Evolutionary conservation across 495 filamentous ascomycete species (phyloP), one percentile per base, ranked within the genome.

Genomic region (Peziza echinospora): DNA sequence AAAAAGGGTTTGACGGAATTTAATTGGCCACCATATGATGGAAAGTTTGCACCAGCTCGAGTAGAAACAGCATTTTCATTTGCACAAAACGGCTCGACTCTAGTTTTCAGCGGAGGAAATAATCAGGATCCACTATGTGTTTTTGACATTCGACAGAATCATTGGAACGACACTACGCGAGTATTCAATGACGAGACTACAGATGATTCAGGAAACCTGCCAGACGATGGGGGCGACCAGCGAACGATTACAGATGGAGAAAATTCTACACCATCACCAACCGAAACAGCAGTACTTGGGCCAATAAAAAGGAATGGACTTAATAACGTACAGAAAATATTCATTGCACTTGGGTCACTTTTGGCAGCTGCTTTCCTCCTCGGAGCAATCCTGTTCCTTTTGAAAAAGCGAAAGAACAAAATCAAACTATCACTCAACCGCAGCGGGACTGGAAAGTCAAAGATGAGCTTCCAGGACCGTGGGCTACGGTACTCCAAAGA

Each of bases 1-100:
- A 43, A 13, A 19, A 43, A 43, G 4, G 21, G 41, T 11, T 11
- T 23, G 10, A 48, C 64, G 64, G 48, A 53, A 56, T 41, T 72
- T 65, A 54, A 52, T 67, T 85, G 83, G 71, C 84, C 86, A 16
- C 53, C 64, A 21, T 97, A 96, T 60, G 82, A 94, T 50, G 69
- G 61, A 45, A 77, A 74, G 10, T 59, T 78, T 23, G 87, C 79
- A 1, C 78, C 85, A 2, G 70, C 63, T 21, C 64, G 60, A 21
- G 74, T 65, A 10, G 64, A 79, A 50, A 62, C 73, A 23, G 78
- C 78, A 11, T 78, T 70, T 50, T 71, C 78, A 0, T 52, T 84
- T 5, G 75, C 78, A 1, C 69, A 76, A 47, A 71, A 67, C 17
- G 61, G 64, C 4, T 63, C 67, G 53, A 52, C 84, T 50, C 77